Percentiles rank a stretch among this genome's conserved stretches.
phyloP scores from a whole-genome alignment of 2,329 filamentous ascomycete species.

The Colletotrichum navitas region DNA sequence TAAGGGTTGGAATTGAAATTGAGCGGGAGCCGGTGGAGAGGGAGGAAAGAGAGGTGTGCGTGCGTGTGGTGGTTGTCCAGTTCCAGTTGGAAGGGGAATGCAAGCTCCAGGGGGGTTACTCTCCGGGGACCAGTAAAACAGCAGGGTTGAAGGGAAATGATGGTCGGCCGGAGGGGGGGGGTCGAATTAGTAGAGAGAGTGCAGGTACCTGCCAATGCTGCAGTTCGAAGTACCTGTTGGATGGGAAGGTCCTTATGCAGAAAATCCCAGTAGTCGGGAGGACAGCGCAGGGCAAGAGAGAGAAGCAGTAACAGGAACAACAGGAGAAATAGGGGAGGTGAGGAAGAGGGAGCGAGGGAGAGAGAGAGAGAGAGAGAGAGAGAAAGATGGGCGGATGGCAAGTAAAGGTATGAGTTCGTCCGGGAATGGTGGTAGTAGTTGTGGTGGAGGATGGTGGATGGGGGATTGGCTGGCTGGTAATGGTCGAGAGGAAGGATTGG shows the following conservation, averaged over 20 bases:
- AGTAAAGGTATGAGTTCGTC: not conserved
- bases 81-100: slow-evolving; percentile 43
- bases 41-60: slow-evolving; percentile 40
- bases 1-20: slow-evolving; percentile 41
- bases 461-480: slow-evolving; percentile 1
- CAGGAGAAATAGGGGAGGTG: slow-evolving; percentile 25
- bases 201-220: slow-evolving; percentile 26
- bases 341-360: not conserved
- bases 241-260: slow-evolving; percentile 30
- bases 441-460: slow-evolving; percentile 5
- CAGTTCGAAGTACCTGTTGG: slow-evolving; percentile 20
- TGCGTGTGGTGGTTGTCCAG: slow-evolving; percentile 39
- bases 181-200: slow-evolving; percentile 34
- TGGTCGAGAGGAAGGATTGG: not conserved
- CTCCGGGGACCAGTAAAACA: slow-evolving; percentile 43
- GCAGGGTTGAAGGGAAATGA: slow-evolving; percentile 43
- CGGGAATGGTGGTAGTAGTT: slow-evolving; percentile 1
- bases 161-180: slow-evolving; percentile 38
- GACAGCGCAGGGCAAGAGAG: slow-evolving; percentile 28
- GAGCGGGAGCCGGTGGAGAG: slow-evolving; percentile 40
- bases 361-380: not conserved
- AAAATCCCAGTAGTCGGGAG: slow-evolving; percentile 38
- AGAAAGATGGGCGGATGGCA: not conserved
- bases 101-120: slow-evolving; percentile 44
- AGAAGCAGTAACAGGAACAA: slow-evolving; percentile 16